These are phyloP conservation scores for Pleurostoma richardsiae DNA, from an alignment of 2,329 filamentous ascomycete genomes.

Conservation along the genomic window DNA sequence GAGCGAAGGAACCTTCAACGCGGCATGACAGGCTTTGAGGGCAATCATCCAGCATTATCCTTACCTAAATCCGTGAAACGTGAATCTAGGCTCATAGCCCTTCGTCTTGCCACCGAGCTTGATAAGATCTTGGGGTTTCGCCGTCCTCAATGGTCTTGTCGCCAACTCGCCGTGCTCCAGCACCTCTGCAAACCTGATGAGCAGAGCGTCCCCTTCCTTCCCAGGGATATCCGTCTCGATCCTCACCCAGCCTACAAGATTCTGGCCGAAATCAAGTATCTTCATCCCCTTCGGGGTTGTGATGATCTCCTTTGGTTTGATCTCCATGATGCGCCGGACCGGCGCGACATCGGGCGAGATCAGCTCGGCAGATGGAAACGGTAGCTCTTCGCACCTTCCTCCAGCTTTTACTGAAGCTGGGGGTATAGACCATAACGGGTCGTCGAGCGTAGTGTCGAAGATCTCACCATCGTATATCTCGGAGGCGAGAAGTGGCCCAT, in stretches of 20 bases:
- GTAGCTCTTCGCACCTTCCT: constrained; percentile 8
- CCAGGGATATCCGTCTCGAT: constrained; percentile 13
- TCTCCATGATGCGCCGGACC: not conserved
- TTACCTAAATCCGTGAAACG: constrained; percentile 39
- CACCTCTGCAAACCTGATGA: constrained; percentile 31
- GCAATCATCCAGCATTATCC: constrained; percentile 15
- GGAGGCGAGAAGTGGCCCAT: not conserved
- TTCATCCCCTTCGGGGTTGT: constrained; percentile 25
- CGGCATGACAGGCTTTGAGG: too few relatives aligned
- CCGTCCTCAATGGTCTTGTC: constrained; percentile 26
- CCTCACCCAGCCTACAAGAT: constrained; percentile 30
- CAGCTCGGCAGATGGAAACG: constrained; percentile 1
- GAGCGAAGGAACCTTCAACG: too few relatives aligned
- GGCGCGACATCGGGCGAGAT: not conserved
- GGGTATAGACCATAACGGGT: not conserved
- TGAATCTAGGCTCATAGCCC: constrained; percentile 31
- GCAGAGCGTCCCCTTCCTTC: constrained; percentile 14
- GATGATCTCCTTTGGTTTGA: constrained; percentile 2
- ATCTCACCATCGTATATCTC: constrained; percentile 1
- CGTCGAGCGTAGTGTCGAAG: not conserved
- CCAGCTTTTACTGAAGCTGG: not conserved
- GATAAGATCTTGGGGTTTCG: constrained; percentile 26
- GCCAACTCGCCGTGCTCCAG: constrained; percentile 31
- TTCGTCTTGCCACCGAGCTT: constrained; percentile 15
- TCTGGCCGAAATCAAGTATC: constrained; percentile 36